Evolutionary conservation across 1,284 basidiomycete genomes (phyloP), one percentile per base, ranked within the genome.

Genomic region (Cryptococcus sp.): DNA sequence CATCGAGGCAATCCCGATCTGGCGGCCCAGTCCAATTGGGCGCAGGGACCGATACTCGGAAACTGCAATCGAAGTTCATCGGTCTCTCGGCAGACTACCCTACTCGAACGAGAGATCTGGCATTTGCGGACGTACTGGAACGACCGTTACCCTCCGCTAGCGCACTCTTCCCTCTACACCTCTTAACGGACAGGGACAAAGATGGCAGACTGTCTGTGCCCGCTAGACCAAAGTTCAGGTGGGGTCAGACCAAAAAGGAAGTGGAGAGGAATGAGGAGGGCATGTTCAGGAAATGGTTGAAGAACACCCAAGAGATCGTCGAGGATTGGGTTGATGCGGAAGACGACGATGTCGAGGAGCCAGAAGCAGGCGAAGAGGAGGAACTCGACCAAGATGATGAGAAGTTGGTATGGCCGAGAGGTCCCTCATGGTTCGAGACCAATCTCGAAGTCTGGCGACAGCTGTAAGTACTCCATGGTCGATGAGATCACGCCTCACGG

Each of bases 371-470:
- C 50, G 47, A 57, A 68, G 17, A 63, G 63, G 20, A 56, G 23
- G 45, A 50, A 62, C 50, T 60, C 53, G 67, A 71, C 5, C 66
- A 66, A 23, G 85, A 87, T 81, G 85, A 85, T 10, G 50, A 68
- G 48, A 42, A 60, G 16, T 52, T 50, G 39, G 54, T 50, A 44
- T 58, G 56, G 56, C 68, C 70, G 3, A 64, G 70, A 44, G 71
- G 74, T 48, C 72, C 74, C 6, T 88, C 89, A 0, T 88, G 88
- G 72, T 95, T 87, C 74, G 93, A 95, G 76, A 84, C 90, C 35
- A 95, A 95, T 75, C 72, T 94, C 23, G 89, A 94, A 74, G 92
- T 95, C 6, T 95, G 91, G 91, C 80, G 92, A 62, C 92, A 95
- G 79, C 78, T 94, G 86, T 72, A 54, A 68, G 73, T 66, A 38